Conservation (phyloP, 164 flowering plant species). For the Litsea cubeba region DNA sequence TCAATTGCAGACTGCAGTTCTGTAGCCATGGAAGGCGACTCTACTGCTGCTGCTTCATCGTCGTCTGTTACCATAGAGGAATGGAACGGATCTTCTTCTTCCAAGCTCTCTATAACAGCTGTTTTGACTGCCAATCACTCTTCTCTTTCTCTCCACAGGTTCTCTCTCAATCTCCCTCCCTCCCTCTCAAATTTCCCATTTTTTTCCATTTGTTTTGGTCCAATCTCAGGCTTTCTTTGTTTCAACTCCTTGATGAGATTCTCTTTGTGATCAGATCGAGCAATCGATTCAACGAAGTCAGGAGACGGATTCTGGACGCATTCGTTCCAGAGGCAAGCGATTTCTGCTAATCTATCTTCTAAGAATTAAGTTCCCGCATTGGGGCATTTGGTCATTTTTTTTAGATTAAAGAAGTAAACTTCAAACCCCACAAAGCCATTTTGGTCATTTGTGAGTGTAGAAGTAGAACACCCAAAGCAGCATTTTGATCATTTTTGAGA, state of each 20-base stretch:
- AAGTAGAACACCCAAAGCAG: no score
- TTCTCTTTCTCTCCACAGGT: constrained; percentile 50
- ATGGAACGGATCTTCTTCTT: constrained; percentile 75
- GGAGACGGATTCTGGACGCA: constrained; percentile 65
- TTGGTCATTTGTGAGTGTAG: no score
- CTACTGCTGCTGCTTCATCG: not conserved
- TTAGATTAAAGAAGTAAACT: no score
- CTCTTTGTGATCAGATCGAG: constrained; percentile 36
- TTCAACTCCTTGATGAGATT: not conserved
- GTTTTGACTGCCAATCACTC: constrained; percentile 45
- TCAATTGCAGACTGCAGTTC: no score
- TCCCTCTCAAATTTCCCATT: not conserved
- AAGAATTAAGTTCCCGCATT: no score
- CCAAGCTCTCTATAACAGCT: constrained; percentile 68
- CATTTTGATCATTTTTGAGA: no score
- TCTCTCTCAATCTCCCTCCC: not conserved
- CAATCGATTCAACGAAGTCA: constrained; percentile 47
- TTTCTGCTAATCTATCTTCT: not conserved
- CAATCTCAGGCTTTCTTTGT: not conserved
- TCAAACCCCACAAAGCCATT: no score
- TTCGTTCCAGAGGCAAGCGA: constrained; percentile 84
- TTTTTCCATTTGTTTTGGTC: not conserved
- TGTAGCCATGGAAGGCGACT: constrained; percentile 14
- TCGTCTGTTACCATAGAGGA: constrained; percentile 47
- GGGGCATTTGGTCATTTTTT: no score